Percentiles rank a stretch among this genome's conserved stretches.
Evolutionary conservation across 2,329 filamentous ascomycete species (phyloP).

Genomic region (Daldinia eschscholtzii): DNA sequence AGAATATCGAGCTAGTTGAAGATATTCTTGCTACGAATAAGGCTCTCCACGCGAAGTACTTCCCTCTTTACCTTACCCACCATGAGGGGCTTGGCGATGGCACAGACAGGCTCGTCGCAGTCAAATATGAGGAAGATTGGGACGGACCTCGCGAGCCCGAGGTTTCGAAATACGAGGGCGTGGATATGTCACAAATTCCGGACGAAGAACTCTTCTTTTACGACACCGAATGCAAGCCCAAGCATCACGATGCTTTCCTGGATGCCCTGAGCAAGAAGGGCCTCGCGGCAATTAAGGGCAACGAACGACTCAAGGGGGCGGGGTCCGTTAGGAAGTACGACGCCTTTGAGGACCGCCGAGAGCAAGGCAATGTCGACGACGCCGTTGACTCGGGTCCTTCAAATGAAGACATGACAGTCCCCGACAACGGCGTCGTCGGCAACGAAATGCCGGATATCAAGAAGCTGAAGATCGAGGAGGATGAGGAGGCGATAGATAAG

Average conservation of each 20-base stretch:
- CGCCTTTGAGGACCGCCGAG: slow-evolving; percentile 9
- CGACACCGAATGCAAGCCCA: slow-evolving; percentile 13
- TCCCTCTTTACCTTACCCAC: slow-evolving; percentile 31
- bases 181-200: slow-evolving; percentile 10
- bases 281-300: neutral
- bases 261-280: neutral
- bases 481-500: neutral
- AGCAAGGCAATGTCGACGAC: neutral
- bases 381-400: neutral
- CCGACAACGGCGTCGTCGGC: neutral
- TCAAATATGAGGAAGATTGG: neutral
- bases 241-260: slow-evolving; percentile 5
- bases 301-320: neutral
- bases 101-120: slow-evolving; percentile 9
- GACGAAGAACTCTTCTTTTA: slow-evolving; percentile 27
- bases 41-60: slow-evolving; percentile 9
- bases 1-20: slow-evolving; percentile 17
- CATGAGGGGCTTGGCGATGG: slow-evolving; percentile 26
- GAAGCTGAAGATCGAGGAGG: neutral
- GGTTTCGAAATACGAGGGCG: neutral
- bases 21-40: slow-evolving; percentile 1
- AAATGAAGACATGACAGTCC: neutral
- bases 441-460: slow-evolving; percentile 5
- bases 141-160: neutral
- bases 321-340: slow-evolving; percentile 7